Conservation (phyloP, 2,329 filamentous ascomycete species). For the Fusarium stilboides region DNA sequence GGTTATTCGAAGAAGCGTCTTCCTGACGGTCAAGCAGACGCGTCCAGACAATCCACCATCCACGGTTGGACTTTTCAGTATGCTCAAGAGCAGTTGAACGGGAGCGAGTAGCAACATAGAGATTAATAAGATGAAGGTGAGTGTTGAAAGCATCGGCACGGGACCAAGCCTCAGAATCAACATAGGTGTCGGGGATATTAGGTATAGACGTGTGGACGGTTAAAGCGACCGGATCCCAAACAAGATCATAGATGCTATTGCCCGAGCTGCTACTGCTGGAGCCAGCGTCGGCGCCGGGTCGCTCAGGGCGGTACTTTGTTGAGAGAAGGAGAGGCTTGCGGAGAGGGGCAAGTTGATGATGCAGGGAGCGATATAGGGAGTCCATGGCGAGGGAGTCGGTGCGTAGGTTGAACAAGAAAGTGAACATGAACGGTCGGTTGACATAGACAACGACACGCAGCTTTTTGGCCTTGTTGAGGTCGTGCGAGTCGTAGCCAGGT, state of each 20-base stretch:
- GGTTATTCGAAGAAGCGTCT: slow-evolving; percentile 32
- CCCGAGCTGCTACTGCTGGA: slow-evolving; percentile 41
- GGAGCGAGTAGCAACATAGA: slow-evolving; percentile 63
- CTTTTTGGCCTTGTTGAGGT: slow-evolving; percentile 68
- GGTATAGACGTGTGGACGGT: slow-evolving; percentile 76
- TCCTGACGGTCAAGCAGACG: slow-evolving; percentile 62
- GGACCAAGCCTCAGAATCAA: slow-evolving; percentile 63
- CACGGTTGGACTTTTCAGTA: slow-evolving; percentile 76
- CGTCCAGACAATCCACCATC: slow-evolving; percentile 81
- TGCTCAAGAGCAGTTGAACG: slow-evolving; percentile 67
- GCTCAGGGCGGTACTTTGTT: slow-evolving; percentile 70
- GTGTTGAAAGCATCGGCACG: slow-evolving; percentile 75
- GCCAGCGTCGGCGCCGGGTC: slow-evolving; percentile 53
- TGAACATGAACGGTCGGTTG: slow-evolving; percentile 82
- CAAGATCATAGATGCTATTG: slow-evolving; percentile 70
- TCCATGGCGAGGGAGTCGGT: slow-evolving; percentile 72
- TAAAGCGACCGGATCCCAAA: slow-evolving; percentile 72
- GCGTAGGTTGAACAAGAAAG: slow-evolving; percentile 75
- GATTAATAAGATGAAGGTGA: slow-evolving; percentile 74
- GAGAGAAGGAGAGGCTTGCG: slow-evolving; percentile 70
- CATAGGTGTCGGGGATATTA: slow-evolving; percentile 70
- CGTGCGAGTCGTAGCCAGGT: slow-evolving; percentile 58
- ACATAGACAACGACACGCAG: slow-evolving; percentile 81
- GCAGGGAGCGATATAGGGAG: slow-evolving; percentile 71
- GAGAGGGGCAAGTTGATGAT: slow-evolving; percentile 73